Base-by-base conservation (phyloP, 768 basidiomycete species). In the Macrolepiota fuliginosa region DNA sequence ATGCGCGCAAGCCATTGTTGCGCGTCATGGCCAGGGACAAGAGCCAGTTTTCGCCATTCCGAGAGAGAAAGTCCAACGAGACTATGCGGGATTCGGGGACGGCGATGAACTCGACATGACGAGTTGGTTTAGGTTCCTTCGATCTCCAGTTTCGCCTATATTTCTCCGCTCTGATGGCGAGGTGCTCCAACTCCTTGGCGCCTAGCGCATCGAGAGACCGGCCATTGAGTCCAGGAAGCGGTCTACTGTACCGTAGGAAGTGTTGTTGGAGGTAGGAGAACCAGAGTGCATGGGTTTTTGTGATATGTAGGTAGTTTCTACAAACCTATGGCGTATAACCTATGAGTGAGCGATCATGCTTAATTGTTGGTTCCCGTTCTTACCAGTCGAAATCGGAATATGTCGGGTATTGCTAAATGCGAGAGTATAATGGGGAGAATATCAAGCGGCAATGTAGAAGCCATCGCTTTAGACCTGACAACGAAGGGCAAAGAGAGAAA, bases 211-310 rank as follows among this genome's bases (percentile, higher is more conserved):
- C 72, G 0, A 83, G 60, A 11, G 71, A 56, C 46, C 66, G 66
- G 13, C 69, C 66, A 10, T 61, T 56, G 3, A 80, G 68, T n/a
- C 76, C 63, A 0, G 84, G 84, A 49, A 80, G 71, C 3, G 88
- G 86, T 40, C 86, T 69, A 64, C 77, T 72, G 25, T 73, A 64
- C 7, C 75, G 72, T 52, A 80, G 61, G 39, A 85, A 72, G 49
- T 81, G 75, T 29, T 63, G 70, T 13, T 71, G 73, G 32, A 88
- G 68, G 24, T 83, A 73, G 7, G 72, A 56, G 6, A 73, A 69
- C 87, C 87, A 89, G 42, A 88, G 74, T 42, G 75, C 71, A 37
- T 79, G 81, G 0, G 77, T 67, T n/a, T 74, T 78, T 0, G 85
- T 83, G 17, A 81, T 67, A 3, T 74, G 68, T 27, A 66, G 62